phyloP scores from a whole-genome alignment of 352 stramenopile genomes.

The Aphanomyces stellatus region DNA sequence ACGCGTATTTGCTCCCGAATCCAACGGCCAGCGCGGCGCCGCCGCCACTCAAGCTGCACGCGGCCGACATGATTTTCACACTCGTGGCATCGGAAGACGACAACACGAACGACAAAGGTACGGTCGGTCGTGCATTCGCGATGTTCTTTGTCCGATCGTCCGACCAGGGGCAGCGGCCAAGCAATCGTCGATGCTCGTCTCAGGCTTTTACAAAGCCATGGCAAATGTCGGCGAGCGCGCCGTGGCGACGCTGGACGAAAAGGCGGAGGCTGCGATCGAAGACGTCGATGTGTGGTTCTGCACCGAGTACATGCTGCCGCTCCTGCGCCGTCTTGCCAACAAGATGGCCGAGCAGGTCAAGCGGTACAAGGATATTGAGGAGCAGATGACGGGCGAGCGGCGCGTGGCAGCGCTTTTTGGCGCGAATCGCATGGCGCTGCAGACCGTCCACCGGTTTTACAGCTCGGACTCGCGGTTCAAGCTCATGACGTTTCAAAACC shows the following conservation, averaged over 20 bases:
- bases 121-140: neutral
- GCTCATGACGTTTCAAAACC: conserved; percentile 45
- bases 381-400: conserved; percentile 23
- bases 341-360: conserved; percentile 26
- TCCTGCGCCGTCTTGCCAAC: conserved; percentile 36
- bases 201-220: conserved; percentile 47
- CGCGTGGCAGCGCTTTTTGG: conserved; percentile 25
- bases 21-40: neutral
- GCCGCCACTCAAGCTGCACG: conserved; percentile 45
- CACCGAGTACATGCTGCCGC: conserved; percentile 40
- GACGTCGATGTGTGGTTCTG: conserved; percentile 62
- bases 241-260: conserved; percentile 36
- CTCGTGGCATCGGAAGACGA: conserved; percentile 22
- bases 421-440: conserved; percentile 31
- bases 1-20: conserved; percentile 25
- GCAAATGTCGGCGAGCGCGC: conserved; percentile 46
- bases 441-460: conserved; percentile 51
- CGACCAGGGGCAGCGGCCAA: neutral
- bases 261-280: conserved; percentile 34
- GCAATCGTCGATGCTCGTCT: conserved; percentile 24
- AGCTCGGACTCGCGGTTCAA: conserved; percentile 35
- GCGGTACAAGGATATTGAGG: conserved; percentile 44
- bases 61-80: conserved; percentile 54
- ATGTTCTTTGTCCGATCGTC: neutral
- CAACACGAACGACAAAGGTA: conserved; percentile 1